phyloP scores from a whole-genome alignment of 495 filamentous ascomycete genomes.

The Aspergillus ellipticus region DNA sequence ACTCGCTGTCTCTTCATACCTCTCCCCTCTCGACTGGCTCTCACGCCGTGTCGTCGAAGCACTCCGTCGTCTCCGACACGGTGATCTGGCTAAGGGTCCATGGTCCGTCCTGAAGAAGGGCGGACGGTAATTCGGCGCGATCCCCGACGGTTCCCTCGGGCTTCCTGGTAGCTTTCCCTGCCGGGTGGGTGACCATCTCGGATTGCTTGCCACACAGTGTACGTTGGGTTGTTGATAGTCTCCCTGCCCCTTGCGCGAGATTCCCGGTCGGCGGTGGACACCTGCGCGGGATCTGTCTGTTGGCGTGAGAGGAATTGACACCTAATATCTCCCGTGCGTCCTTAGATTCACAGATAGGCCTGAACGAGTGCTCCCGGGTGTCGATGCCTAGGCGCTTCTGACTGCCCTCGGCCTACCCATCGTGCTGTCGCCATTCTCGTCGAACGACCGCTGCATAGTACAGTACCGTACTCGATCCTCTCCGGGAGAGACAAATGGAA shows the following conservation, averaged over 20 bases:
- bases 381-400: conserved; percentile 21
- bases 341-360: neutral
- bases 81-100: conserved; percentile 52
- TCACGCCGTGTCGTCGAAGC: conserved; percentile 14
- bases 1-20: conserved; percentile 3
- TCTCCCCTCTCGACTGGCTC: conserved; percentile 17
- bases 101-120: conserved; percentile 58
- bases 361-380: conserved; percentile 14
- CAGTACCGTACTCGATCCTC: neutral
- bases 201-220: neutral
- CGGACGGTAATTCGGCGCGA: conserved; percentile 49
- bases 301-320: conserved; percentile 1
- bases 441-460: neutral
- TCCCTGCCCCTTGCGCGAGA: neutral
- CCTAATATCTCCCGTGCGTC: neutral
- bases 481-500: neutral
- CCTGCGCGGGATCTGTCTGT: neutral
- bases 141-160: conserved; percentile 4
- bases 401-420: conserved; percentile 14
- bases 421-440: conserved; percentile 7
- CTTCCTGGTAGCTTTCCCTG: conserved; percentile 1
- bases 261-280: neutral
- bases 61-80: conserved; percentile 26
- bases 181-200: neutral
- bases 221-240: neutral